Percentiles rank a stretch among this genome's conserved stretches.
Evolutionary conservation across 345 rosid species (phyloP).

Genomic region (Salix dunnii): DNA sequence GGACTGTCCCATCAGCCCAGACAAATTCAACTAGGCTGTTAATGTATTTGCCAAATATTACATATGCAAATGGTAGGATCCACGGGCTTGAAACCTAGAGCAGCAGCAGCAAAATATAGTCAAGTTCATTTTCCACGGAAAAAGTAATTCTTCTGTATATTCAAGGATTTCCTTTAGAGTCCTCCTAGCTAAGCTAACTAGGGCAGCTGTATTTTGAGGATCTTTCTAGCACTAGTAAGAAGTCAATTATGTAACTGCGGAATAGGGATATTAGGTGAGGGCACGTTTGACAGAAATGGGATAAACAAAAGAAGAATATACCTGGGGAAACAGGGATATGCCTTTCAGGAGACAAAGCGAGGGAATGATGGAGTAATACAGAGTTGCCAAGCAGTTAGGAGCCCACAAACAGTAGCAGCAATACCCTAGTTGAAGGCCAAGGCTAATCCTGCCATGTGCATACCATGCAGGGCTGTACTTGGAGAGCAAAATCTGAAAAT

Average conservation of each 20-base stretch:
- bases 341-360: slow-evolving; percentile 58
- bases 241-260: too few relatives aligned
- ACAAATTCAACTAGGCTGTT: slow-evolving; percentile 53
- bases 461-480: slow-evolving; percentile 54
- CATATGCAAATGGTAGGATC: slow-evolving; percentile 58
- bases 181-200: too few relatives aligned
- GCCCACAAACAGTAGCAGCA: slow-evolving; percentile 54
- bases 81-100: slow-evolving; percentile 55
- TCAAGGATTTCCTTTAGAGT: too few relatives aligned
- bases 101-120: neutral
- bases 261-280: too few relatives aligned
- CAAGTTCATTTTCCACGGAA: neutral
- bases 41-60: slow-evolving; percentile 23
- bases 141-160: too few relatives aligned
- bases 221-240: too few relatives aligned
- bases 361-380: slow-evolving; percentile 50
- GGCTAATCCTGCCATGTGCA: slow-evolving; percentile 50
- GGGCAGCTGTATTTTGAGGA: too few relatives aligned
- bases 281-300: neutral
- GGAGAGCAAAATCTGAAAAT: slow-evolving; percentile 59
- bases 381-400: slow-evolving; percentile 43
- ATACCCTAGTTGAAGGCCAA: slow-evolving; percentile 49
- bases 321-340: slow-evolving; percentile 69
- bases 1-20: slow-evolving; percentile 51
- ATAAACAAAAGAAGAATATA: slow-evolving; percentile 8